Evolutionary conservation across 2,329 filamentous ascomycete species (phyloP).

Genomic region (Elsinoe ampelina): DNA sequence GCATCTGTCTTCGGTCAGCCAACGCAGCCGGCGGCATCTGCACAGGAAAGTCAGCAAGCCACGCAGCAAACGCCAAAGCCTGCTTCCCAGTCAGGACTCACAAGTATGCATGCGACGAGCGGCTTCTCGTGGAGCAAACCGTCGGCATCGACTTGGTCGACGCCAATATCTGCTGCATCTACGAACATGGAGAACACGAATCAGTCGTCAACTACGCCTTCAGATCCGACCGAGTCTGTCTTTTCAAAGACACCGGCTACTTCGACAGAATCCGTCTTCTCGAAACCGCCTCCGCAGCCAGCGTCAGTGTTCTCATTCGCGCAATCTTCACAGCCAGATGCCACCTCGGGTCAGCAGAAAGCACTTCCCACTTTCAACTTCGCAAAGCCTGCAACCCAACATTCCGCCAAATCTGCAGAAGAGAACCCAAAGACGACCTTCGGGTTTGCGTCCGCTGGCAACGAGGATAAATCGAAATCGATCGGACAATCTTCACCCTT

Average conservation of each 20-base stretch:
- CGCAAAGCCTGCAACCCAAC: background rate
- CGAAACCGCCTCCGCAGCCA: background rate
- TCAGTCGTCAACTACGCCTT: background rate
- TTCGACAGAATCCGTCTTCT: background rate
- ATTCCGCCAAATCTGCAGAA: background rate
- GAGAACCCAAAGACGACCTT: background rate
- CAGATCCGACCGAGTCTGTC: background rate
- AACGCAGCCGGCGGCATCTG: background rate
- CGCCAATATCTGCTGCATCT: background rate
- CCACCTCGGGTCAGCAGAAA: background rate
- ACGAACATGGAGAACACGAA: background rate
- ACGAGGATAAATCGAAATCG: background rate
- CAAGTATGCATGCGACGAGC: conserved; percentile 8
- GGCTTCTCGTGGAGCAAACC: conserved; percentile 8
- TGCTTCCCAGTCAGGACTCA: background rate
- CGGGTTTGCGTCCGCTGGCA: background rate
- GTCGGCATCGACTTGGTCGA: conserved; percentile 8
- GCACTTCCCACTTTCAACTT: conserved; percentile 6
- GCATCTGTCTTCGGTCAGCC: background rate
- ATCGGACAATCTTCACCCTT: background rate
- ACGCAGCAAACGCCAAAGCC: background rate
- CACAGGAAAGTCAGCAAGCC: background rate
- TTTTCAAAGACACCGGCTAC: background rate
- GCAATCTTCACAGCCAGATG: background rate
- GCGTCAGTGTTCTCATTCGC: background rate